Evolutionary conservation across 1,284 basidiomycete genomes (phyloP), one percentile per base, ranked within the genome.

Genomic region (Fomitopsis palustris): DNA sequence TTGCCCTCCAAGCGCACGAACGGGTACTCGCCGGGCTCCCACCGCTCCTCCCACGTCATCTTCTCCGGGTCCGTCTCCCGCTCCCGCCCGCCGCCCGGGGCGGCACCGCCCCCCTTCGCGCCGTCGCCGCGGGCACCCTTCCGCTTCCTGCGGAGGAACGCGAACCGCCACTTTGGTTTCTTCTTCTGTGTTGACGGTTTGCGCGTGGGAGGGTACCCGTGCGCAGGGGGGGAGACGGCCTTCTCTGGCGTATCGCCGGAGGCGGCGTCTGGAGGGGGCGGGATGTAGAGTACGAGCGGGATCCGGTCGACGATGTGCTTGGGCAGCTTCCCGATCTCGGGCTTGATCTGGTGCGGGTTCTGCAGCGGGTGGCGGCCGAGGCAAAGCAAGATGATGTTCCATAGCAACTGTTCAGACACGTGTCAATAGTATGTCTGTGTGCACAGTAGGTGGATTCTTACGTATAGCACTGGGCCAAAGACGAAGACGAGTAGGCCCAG

Each of bases 271-370:
- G 87, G 88, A 4, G 90, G 88, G 0, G 88, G 81, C 2, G 90
- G 90, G 52, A 93, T 92, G 73, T 92, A 93, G 58, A 90, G 81
- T 29, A 92, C 90, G 33, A 93, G 79, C 0, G 90, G 90, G 45
- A 93, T 92, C 55, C 80, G 80, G 57, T 92, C 87, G 29, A 93
- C 90, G 8, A 86, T 73, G 4, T 81, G 74, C 65, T 83, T 85
- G 0, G 89, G 75, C 7, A 93, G 75, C 68, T 91, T 91, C 5
- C 83, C 86, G 45, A 92, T 83, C 57, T 92, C 88, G 12, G 88
- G 90, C 59, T 85, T 86, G 69, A 91, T 88, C 69, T 82, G 78
- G 57, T 81, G 78, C 8, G 85, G 85, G 61, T 86, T 84, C 69
- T 90, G 89, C 38, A 90, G 67, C 2, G 88, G 90, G 67, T 91